Evolutionary conservation across 768 basidiomycete species (phyloP).

Genomic region (Leccinum rimulosum): DNA sequence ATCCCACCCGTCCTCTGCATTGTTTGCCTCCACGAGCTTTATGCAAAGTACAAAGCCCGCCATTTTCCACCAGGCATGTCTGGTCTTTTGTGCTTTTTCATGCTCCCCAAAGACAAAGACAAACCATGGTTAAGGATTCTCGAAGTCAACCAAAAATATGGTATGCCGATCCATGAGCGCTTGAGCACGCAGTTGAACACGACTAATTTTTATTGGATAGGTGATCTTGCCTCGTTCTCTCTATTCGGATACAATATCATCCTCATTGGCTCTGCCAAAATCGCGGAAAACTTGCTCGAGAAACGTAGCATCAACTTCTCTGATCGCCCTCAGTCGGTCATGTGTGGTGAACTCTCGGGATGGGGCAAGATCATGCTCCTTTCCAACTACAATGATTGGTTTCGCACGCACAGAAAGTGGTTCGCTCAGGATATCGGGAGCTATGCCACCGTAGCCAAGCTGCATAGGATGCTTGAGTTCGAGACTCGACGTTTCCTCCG

Average conservation of each 20-base stretch:
- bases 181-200: not conserved
- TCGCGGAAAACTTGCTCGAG: constrained; percentile 44
- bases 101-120: constrained; percentile 6
- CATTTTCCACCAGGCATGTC: constrained; percentile 15
- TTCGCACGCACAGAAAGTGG: constrained; percentile 19
- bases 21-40: constrained; percentile 1
- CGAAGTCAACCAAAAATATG: constrained; percentile 11
- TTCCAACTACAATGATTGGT: constrained; percentile 12
- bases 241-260: constrained; percentile 35
- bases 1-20: not conserved
- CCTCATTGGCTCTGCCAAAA: constrained; percentile 41
- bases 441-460: constrained; percentile 8
- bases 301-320: constrained; percentile 44
- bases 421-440: constrained; percentile 16
- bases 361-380: constrained; percentile 23
- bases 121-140: constrained; percentile 13
- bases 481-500: constrained; percentile 16
- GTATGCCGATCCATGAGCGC: not conserved
- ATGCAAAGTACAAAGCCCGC: not conserved
- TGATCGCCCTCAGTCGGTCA: constrained; percentile 20
- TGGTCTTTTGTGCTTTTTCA: constrained; percentile 10
- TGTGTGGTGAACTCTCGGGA: constrained; percentile 20
- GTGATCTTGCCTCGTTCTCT: constrained; percentile 15
- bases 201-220: constrained; percentile 1
- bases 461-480: constrained; percentile 17